Base-by-base conservation (phyloP, 495 filamentous ascomycete genomes). In the Patellaria atrata region DNA sequence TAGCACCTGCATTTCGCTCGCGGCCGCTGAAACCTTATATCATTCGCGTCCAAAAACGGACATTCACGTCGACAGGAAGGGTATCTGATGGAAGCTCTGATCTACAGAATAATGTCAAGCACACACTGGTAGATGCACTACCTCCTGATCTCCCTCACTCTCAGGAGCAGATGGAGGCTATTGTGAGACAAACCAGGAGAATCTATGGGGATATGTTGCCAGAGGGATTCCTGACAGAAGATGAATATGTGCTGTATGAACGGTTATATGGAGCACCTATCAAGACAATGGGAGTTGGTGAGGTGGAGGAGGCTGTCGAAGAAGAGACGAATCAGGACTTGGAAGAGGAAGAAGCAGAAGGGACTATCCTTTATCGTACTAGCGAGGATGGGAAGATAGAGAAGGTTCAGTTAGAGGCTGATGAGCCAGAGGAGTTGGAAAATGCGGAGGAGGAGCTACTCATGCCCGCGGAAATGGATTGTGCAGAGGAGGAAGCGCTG, bases 121-220 rank as follows among this genome's bases (percentile, higher is more conserved):
- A n/a, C n/a, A n/a, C n/a, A n/a, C n/a, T n/a, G n/a, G n/a, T n/a
- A n/a, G n/a, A n/a, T n/a, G n/a, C n/a, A n/a, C n/a, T n/a, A n/a
- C n/a, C n/a, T n/a, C n/a, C n/a, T n/a, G n/a, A n/a, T n/a, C n/a
- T n/a, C n/a, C n/a, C n/a, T n/a, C n/a, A 31, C 14, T 27, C 19
- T n/a, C 11, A 25, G 32, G 44, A 46, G 33, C 45, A 56, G 58
- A 68, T 29, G 10, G 80, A 85, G 47, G 59, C 58, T 1, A 63
- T 77, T 31, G 82, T 82, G 31, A 71, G 74, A 16, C 55, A 68
- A 29, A 75, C 85, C 14, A 67, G 77, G 44, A 72, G 79, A 43
- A 62, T 67, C 8, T 92, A 82, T 54, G 81, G 86, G 26, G 72
- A 89, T 43, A 72, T 63, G 1, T 56, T 94, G 7, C 89, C 89